Percentiles rank a stretch among this genome's conserved stretches.
phyloP scores from a whole-genome alignment of 441 rosid species.

The Hypseocharis bilobata region DNA sequence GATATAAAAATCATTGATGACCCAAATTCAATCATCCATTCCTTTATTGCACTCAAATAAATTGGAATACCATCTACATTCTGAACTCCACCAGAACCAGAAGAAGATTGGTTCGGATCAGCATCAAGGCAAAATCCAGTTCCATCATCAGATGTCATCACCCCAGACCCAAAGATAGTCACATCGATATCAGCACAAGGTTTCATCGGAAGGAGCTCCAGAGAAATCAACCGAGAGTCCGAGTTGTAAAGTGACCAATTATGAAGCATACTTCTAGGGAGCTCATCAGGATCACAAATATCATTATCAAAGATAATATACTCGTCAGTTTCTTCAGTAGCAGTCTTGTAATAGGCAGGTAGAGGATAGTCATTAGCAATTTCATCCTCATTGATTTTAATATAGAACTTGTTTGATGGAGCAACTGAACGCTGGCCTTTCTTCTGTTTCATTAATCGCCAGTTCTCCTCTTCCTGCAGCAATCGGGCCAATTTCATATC shows the following conservation, averaged over 20 bases:
- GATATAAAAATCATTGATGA: constrained; percentile 44
- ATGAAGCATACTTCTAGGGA: constrained; percentile 59
- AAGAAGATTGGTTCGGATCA: constrained; percentile 35
- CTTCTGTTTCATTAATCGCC: constrained; percentile 43
- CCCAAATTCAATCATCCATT: constrained; percentile 75
- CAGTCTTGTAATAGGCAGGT: constrained; percentile 56
- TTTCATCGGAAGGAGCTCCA: constrained; percentile 81
- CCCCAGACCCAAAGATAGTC: constrained; percentile 69
- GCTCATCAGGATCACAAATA: constrained; percentile 34
- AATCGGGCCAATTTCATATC: constrained; percentile 46
- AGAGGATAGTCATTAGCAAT: constrained; percentile 76
- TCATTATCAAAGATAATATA: constrained; percentile 35
- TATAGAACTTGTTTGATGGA: constrained; percentile 41
- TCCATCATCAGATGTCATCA: constrained; percentile 56
- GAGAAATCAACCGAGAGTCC: constrained; percentile 53
- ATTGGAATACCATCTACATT: constrained; percentile 43
- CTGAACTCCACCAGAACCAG: constrained; percentile 25
- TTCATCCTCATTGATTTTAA: constrained; percentile 72
- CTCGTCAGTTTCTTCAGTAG: constrained; percentile 60
- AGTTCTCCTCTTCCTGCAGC: constrained; percentile 57
- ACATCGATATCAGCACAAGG: constrained; percentile 61
- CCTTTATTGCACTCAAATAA: constrained; percentile 63
- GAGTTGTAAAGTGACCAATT: constrained; percentile 78
- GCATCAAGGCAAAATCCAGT: constrained; percentile 43
- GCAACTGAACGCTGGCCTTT: constrained; percentile 35